Conservation (phyloP, 2,329 filamentous ascomycete species). For the Penicillium frequentans region DNA sequence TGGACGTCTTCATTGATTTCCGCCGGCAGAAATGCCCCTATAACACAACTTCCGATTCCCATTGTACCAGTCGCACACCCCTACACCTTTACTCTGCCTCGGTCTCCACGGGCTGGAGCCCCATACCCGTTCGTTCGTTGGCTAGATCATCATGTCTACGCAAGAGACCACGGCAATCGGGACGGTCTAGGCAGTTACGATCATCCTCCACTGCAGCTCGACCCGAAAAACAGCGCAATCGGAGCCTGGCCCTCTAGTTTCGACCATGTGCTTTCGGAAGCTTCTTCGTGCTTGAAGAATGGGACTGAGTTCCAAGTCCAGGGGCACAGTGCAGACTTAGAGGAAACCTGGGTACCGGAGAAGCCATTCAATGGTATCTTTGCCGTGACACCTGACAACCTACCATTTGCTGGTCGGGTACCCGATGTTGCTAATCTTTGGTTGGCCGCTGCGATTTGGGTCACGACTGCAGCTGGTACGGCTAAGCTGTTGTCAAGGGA, state of each 20-base stretch:
- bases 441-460: background rate
- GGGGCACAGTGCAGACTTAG: background rate
- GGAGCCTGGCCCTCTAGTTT: background rate
- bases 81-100: background rate
- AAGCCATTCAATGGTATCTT: background rate
- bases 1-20: background rate
- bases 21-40: background rate
- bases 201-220: constrained; percentile 14
- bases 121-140: constrained; percentile 34
- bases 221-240: background rate
- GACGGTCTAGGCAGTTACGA: constrained; percentile 38
- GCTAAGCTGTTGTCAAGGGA: background rate
- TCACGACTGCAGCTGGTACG: background rate
- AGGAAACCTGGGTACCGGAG: background rate
- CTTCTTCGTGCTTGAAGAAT: background rate
- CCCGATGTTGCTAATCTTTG: background rate
- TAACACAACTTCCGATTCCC: background rate
- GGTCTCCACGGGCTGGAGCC: background rate
- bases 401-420: background rate
- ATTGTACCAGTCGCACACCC: background rate
- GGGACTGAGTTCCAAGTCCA: background rate
- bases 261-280: background rate
- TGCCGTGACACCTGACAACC: background rate
- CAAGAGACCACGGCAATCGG: constrained; percentile 32
- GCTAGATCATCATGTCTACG: constrained; percentile 37